Conservation (phyloP, 495 filamentous ascomycete species). For the Talaromyces nanjingensis region DNA sequence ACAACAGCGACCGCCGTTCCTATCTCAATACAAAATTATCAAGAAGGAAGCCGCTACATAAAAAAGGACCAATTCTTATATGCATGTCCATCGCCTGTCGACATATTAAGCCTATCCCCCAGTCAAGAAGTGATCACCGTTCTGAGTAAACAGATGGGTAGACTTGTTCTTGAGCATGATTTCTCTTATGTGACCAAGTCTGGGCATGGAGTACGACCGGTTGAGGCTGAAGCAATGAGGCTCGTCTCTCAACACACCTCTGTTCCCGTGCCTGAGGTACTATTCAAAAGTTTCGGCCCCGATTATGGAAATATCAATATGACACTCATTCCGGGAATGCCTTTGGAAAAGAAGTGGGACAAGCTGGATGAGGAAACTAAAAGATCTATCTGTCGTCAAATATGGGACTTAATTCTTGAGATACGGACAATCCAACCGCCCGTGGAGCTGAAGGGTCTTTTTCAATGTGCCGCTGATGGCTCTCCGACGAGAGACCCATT, state of each 20-base stretch:
- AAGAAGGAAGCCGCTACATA: slow-evolving; percentile 14
- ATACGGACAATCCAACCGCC: slow-evolving; percentile 22
- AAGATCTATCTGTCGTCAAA: slow-evolving; percentile 24
- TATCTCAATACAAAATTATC: slow-evolving; percentile 6
- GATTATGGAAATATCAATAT: slow-evolving; percentile 19
- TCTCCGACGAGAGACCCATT: slow-evolving; percentile 23
- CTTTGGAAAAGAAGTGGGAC: slow-evolving; percentile 23
- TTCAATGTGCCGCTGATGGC: slow-evolving; percentile 30
- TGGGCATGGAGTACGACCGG: slow-evolving; percentile 13
- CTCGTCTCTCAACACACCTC: slow-evolving; percentile 21
- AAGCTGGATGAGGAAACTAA: slow-evolving; percentile 21
- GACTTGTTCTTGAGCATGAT: slow-evolving; percentile 16
- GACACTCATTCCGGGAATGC: slow-evolving; percentile 15
- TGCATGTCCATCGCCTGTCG: slow-evolving; percentile 13
- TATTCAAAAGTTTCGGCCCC: slow-evolving; percentile 6
- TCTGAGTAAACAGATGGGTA: slow-evolving; percentile 15
- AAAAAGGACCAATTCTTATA: slow-evolving; percentile 12
- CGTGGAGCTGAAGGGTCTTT: slow-evolving; percentile 16
- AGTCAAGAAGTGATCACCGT: slow-evolving; percentile 18
- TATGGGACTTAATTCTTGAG: slow-evolving; percentile 24
- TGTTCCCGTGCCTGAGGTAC: slow-evolving; percentile 20
- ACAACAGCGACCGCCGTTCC: too few relatives aligned
- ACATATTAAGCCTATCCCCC: slow-evolving; percentile 20
- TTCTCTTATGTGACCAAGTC: slow-evolving; percentile 17
- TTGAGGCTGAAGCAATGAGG: slow-evolving; percentile 20